These are phyloP conservation scores for Lodderomyces elongisporus DNA, from an alignment of 1,139 yeast genomes.

Conservation along the genomic window DNA sequence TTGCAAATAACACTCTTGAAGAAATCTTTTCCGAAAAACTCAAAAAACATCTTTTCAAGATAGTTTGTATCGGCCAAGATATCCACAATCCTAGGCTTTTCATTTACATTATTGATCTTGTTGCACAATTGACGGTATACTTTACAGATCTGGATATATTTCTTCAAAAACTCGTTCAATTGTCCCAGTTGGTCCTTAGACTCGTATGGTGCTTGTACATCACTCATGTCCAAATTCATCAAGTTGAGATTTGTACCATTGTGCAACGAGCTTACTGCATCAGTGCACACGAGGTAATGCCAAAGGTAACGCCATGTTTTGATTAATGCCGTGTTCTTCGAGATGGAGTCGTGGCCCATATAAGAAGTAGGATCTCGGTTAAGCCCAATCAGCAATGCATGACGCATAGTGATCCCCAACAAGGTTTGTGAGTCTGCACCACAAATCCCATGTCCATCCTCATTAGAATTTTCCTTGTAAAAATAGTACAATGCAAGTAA, in stretches of 20 bases:
- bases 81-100: slow-evolving; percentile 34
- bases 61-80: slow-evolving; percentile 34
- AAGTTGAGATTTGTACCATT: slow-evolving; percentile 31
- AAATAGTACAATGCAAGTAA: slow-evolving; percentile 28
- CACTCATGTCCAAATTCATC: slow-evolving; percentile 25
- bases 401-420: slow-evolving; percentile 34
- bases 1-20: slow-evolving; percentile 38
- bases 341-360: slow-evolving; percentile 27
- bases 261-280: slow-evolving; percentile 32
- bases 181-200: slow-evolving; percentile 17
- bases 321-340: slow-evolving; percentile 23
- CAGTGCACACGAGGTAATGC: slow-evolving; percentile 27
- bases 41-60: slow-evolving; percentile 33
- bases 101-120: slow-evolving; percentile 25
- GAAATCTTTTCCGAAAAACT: slow-evolving; percentile 42
- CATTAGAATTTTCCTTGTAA: slow-evolving; percentile 37
- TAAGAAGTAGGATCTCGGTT: slow-evolving; percentile 40
- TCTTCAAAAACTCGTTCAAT: slow-evolving; percentile 14
- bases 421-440: slow-evolving; percentile 39
- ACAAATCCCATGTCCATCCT: slow-evolving; percentile 42
- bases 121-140: slow-evolving; percentile 29
- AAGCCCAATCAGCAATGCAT: slow-evolving; percentile 41
- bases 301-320: slow-evolving; percentile 38
- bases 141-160: slow-evolving; percentile 18
- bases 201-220: slow-evolving; percentile 26